These are phyloP conservation scores for Gastrolobium bilobum DNA, from an alignment of 306 rosid genomes.

Conservation along the genomic window DNA sequence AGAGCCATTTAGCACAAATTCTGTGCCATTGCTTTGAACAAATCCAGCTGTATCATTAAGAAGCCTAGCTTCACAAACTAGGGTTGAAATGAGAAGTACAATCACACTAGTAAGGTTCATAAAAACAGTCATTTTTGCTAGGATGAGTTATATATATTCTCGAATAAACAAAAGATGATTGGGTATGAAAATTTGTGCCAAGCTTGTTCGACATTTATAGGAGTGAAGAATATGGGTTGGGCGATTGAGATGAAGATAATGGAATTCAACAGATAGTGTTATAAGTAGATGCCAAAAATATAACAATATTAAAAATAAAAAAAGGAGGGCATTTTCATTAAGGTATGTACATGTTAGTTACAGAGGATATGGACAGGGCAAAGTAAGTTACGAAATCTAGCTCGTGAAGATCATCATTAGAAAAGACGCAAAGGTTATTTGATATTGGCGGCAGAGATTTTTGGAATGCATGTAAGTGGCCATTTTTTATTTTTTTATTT, in stretches of 20 bases:
- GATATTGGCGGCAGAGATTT: neutral
- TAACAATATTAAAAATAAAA: constrained; percentile 20
- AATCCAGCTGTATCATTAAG: constrained; percentile 25
- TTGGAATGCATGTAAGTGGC: neutral
- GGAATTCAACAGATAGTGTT: constrained; percentile 3
- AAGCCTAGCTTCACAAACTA: constrained; percentile 45
- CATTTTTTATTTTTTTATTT: neutral
- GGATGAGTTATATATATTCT: neutral
- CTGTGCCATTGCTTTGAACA: constrained; percentile 54
- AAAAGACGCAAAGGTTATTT: constrained; percentile 33
- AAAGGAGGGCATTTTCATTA: constrained; percentile 20
- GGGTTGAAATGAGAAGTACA: constrained; percentile 3
- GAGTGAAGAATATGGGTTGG: neutral
- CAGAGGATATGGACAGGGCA: constrained; percentile 28
- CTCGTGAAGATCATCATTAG: constrained; percentile 4
- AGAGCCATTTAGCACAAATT: constrained; percentile 45
- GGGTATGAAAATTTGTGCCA: constrained; percentile 17
- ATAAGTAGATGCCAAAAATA: constrained; percentile 33
- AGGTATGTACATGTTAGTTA: constrained; percentile 40
- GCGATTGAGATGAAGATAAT: neutral
- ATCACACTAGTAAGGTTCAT: constrained; percentile 4
- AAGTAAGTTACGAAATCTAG: constrained; percentile 29
- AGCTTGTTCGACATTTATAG: constrained; percentile 34
- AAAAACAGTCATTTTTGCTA: constrained; percentile 30
- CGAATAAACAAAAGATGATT: neutral